phyloP scores from a whole-genome alignment of 1,139 yeast genomes.

The Geotrichum phurueaensis region DNA sequence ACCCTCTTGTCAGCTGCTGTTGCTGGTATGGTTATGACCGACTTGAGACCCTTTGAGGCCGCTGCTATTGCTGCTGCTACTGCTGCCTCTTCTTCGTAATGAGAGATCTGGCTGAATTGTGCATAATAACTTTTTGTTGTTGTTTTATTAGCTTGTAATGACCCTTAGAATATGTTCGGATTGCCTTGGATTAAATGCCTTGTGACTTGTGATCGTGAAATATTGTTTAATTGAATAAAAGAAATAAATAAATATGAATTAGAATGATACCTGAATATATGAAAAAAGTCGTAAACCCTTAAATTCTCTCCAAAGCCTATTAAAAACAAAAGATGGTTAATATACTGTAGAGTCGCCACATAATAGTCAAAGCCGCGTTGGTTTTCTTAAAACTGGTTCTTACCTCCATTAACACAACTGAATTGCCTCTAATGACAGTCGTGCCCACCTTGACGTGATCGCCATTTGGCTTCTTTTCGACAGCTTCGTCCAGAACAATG shows the following conservation, averaged over 20 bases:
- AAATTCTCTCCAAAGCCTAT: neutral
- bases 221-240: neutral
- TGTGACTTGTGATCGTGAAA: neutral
- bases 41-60: constrained; percentile 31
- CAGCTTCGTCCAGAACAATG: constrained; percentile 66
- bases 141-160: neutral
- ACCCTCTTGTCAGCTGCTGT: constrained; percentile 58
- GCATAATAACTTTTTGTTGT: neutral
- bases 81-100: neutral
- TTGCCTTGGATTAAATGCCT: neutral
- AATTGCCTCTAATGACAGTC: constrained; percentile 42
- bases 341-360: neutral
- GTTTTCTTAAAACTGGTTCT: neutral
- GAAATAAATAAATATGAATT: neutral
- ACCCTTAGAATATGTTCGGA: neutral
- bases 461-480: constrained; percentile 51
- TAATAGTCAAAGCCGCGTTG: neutral
- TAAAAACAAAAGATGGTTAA: neutral
- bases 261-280: neutral
- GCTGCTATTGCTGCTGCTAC: constrained; percentile 14
- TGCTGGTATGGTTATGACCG: constrained; percentile 63
- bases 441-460: constrained; percentile 53
- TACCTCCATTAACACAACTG: constrained; percentile 40
- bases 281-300: neutral
- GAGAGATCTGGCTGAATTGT: neutral